Evolutionary conservation across 495 filamentous ascomycete genomes (phyloP).

Genomic region (Emericellopsis terricola): DNA sequence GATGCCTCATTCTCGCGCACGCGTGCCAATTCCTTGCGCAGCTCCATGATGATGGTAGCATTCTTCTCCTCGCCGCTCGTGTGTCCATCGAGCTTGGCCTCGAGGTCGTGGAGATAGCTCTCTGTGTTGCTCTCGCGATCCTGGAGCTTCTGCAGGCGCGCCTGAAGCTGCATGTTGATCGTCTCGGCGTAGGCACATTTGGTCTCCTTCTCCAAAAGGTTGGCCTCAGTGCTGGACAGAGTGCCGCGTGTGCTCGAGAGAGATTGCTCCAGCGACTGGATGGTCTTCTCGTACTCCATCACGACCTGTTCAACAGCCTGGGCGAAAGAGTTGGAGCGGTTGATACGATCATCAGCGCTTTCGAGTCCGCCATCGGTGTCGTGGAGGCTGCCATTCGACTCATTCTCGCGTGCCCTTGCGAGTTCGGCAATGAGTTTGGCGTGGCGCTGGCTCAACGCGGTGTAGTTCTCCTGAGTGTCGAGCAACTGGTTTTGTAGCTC

Average conservation of each 20-base stretch:
- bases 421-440: constrained; percentile 90
- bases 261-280: constrained; percentile 81
- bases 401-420: constrained; percentile 60
- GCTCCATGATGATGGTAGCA: constrained; percentile 59
- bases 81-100: constrained; percentile 73
- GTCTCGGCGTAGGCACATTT: constrained; percentile 85
- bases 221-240: constrained; percentile 67
- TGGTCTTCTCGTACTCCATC: constrained; percentile 96
- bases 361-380: constrained; percentile 43
- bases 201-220: constrained; percentile 79
- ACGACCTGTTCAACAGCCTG: constrained; percentile 92
- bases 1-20: constrained; percentile 77
- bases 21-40: constrained; percentile 82
- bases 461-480: constrained; percentile 90
- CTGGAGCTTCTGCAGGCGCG: constrained; percentile 70
- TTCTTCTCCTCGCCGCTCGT: constrained; percentile 89
- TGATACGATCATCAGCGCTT: constrained; percentile 72
- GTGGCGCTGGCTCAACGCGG: constrained; percentile 72
- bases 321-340: constrained; percentile 86
- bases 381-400: constrained; percentile 30
- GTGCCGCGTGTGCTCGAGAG: constrained; percentile 78
- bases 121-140: constrained; percentile 84
- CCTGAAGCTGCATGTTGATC: constrained; percentile 74
- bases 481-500: constrained; percentile 90
- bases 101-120: constrained; percentile 78